phyloP scores from a whole-genome alignment of 441 rosid species.

The Pelargonium cotyledonis region DNA sequence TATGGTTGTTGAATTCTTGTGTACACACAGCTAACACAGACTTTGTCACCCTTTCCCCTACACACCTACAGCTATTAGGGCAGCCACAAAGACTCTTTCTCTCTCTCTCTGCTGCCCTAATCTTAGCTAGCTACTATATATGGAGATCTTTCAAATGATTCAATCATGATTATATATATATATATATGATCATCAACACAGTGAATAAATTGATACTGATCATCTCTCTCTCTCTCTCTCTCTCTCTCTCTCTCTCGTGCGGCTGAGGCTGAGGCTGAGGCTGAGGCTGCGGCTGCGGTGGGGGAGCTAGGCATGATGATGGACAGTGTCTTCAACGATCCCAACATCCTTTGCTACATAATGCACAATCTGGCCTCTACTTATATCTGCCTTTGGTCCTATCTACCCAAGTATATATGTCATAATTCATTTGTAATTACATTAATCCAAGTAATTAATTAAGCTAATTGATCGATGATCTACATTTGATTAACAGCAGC shows the following conservation, averaged over 20 bases:
- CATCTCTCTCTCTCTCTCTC: too few relatives aligned
- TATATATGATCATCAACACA: background rate
- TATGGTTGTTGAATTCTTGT: too few relatives aligned
- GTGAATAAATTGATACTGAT: too few relatives aligned
- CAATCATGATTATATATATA: background rate
- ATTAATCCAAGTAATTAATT: too few relatives aligned
- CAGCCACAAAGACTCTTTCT: too few relatives aligned
- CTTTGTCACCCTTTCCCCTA: background rate
- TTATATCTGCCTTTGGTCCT: conserved; percentile 76
- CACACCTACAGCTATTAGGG: background rate
- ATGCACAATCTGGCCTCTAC: conserved; percentile 41
- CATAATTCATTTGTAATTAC: too few relatives aligned
- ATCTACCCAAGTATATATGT: conserved; percentile 35
- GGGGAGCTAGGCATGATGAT: conserved; percentile 28
- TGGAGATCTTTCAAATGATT: too few relatives aligned
- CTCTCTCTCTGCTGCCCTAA: too few relatives aligned
- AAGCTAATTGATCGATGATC: background rate
- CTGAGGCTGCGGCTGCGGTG: too few relatives aligned
- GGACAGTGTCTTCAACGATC: conserved; percentile 58
- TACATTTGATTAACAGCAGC: conserved; percentile 25
- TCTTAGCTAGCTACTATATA: too few relatives aligned
- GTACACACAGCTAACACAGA: background rate
- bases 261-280: too few relatives aligned
- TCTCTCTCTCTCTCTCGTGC: too few relatives aligned
- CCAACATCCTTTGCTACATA: conserved; percentile 37